Base-by-base conservation (phyloP, 306 rosid species). In the Ammopiptanthus mongolicus region DNA sequence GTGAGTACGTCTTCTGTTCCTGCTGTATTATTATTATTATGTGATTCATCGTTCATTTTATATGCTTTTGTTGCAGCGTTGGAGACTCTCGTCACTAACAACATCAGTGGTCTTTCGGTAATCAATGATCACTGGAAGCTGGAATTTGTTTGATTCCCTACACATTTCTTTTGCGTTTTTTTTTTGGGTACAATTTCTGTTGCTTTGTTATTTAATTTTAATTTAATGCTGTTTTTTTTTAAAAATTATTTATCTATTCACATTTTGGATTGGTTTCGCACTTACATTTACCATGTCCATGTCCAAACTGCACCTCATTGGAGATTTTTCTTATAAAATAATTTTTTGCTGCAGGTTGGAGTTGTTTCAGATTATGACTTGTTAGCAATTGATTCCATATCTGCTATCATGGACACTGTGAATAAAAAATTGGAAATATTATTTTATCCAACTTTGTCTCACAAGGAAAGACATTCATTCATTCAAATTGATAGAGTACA, bases 331-430 rank as follows among this genome's bases (percentile, higher is more conserved):
- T 34, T 69, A 28, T 51, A 51, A 55, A 55, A 68, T 8, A 12
- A 68, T 4, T 12, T 25, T 14, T 28, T 10, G 62, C 34, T 85
- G 87, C 91, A 95, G 99, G 97, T 95, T 77, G 99, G 99, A 51
- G 97, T 95, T 51, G 91, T 95, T 76, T 92, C 99, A 48, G 99
- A 95, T 87, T 95, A 95, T 66, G 99, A 95, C 74, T 87, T 95
- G 73, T 65, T 95, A 76, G 97, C 99, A 15, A 90, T 95, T 10
- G 99, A 95, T 80, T 90, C 99, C 14, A 87, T 95, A 87, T 95
- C 99, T 85, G 99, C 93, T 87, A 94, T 58, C 34, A 28, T 29
- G 5, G 37, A 17, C 12, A 50, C 13, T 8, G 13, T n/a, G 57
- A 25, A 36, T 41, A 57, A 12, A 31, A 6, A 47, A 64, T 19